A percentile compares a stretch with the other conserved stretches of the same genome.
These are phyloP conservation scores for Gaeumannomyces tritici DNA, from an alignment of 2,329 filamentous ascomycete species.

Conservation along the genomic window DNA sequence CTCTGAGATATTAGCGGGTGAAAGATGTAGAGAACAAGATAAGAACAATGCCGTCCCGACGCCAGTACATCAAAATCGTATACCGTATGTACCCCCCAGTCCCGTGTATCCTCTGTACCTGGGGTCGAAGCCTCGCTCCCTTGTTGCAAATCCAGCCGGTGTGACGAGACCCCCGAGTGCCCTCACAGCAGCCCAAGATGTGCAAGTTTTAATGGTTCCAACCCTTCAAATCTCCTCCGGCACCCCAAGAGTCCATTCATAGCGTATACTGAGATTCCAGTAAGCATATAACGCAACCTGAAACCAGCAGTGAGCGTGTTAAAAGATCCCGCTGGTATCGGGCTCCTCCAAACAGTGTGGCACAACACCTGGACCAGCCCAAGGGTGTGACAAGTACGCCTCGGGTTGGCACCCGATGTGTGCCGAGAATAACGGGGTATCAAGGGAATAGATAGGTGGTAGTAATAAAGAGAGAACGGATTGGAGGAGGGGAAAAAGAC, in stretches of 20 bases:
- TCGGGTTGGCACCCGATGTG: background rate
- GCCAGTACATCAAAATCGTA: background rate
- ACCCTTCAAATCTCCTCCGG: background rate
- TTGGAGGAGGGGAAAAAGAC: background rate
- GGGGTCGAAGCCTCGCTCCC: background rate
- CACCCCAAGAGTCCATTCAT: background rate
- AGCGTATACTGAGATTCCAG: background rate
- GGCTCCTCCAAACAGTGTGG: background rate
- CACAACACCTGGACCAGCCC: background rate
- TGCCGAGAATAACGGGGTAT: conserved; percentile 10
- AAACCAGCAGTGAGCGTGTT: background rate
- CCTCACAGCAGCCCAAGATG: background rate
- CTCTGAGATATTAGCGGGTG: background rate
- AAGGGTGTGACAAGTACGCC: background rate
- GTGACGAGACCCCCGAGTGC: background rate
- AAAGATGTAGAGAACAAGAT: background rate
- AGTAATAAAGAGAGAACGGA: conserved; percentile 4
- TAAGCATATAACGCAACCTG: background rate
- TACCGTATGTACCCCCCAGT: background rate
- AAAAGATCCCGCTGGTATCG: background rate
- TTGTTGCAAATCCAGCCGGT: background rate
- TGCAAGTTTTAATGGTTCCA: background rate
- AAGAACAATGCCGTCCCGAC: background rate
- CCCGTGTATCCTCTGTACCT: background rate
- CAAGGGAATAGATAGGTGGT: conserved; percentile 8